Conservation (phyloP, 2,329 filamentous ascomycete genomes). For the Bipolaris victoriae region DNA sequence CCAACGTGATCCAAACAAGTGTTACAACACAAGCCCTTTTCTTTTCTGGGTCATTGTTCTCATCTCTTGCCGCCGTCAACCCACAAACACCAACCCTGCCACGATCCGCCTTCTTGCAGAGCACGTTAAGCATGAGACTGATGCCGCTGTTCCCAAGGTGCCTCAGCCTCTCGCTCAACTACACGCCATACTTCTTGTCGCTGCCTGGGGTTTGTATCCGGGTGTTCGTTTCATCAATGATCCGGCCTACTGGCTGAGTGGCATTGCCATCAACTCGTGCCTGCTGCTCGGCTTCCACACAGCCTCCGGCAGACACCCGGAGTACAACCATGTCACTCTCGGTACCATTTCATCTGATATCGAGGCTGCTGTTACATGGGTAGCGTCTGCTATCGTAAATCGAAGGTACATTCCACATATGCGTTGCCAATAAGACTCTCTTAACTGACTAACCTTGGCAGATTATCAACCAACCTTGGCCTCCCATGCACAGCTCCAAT, state of each 20-base stretch:
- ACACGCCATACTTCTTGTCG: not conserved
- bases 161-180: not conserved
- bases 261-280: not conserved
- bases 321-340: not conserved
- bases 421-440: not conserved
- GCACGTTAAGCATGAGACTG: not conserved
- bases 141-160: not conserved
- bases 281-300: constrained; percentile 1
- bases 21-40: not conserved
- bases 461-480: not conserved
- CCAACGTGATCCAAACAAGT: not conserved
- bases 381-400: not conserved
- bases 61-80: not conserved
- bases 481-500: not conserved
- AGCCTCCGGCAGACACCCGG: not conserved
- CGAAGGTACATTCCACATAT: not conserved
- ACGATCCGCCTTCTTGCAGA: not conserved
- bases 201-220: not conserved
- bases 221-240: not conserved
- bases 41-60: not conserved
- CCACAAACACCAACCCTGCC: not conserved
- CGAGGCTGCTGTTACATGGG: not conserved
- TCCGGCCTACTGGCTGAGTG: not conserved
- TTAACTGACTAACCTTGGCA: not conserved
- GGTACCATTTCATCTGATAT: not conserved